Percentiles rank a stretch among this genome's conserved stretches.
Conservation (phyloP, 1,284 basidiomycete genomes). For the Apiotrichum laibachii region DNA sequence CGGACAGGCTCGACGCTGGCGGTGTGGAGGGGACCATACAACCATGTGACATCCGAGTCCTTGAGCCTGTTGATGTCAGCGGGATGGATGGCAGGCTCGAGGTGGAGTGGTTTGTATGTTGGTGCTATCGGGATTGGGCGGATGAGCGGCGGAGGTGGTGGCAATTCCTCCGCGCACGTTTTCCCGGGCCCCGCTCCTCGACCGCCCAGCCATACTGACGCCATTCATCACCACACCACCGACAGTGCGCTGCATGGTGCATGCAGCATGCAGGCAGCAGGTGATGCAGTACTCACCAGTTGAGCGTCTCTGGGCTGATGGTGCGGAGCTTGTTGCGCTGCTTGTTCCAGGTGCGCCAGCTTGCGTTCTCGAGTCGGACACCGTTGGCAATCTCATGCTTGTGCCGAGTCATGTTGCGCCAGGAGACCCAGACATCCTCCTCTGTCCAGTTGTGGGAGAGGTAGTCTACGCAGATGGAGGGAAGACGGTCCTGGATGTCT, state of each 20-base stretch:
- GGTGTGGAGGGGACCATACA: slow-evolving; percentile 94
- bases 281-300: slow-evolving; percentile 71
- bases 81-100: slow-evolving; percentile 1
- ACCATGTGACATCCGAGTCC: slow-evolving; percentile 98
- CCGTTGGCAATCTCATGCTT: slow-evolving; percentile 99
- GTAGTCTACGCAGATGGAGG: slow-evolving; percentile 64
- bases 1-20: slow-evolving; percentile 67
- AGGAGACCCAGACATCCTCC: slow-evolving; percentile 97
- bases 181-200: slow-evolving; percentile 1
- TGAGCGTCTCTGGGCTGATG: slow-evolving; percentile 92
- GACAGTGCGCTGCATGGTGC: background rate
- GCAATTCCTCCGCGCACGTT: slow-evolving; percentile 17
- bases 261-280: background rate
- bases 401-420: slow-evolving; percentile 97
- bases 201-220: background rate
- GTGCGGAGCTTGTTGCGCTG: slow-evolving; percentile 96
- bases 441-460: slow-evolving; percentile 93
- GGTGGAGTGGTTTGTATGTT: background rate
- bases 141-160: slow-evolving; percentile 7
- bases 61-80: slow-evolving; percentile 71
- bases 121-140: slow-evolving; percentile 18
- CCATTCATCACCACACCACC: background rate
- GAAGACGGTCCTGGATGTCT: slow-evolving; percentile 56
- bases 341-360: slow-evolving; percentile 99
- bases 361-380: slow-evolving; percentile 90